These are phyloP conservation scores for Epichloe coenophiala DNA, from an alignment of 2,329 filamentous ascomycete species.

Conservation along the genomic window DNA sequence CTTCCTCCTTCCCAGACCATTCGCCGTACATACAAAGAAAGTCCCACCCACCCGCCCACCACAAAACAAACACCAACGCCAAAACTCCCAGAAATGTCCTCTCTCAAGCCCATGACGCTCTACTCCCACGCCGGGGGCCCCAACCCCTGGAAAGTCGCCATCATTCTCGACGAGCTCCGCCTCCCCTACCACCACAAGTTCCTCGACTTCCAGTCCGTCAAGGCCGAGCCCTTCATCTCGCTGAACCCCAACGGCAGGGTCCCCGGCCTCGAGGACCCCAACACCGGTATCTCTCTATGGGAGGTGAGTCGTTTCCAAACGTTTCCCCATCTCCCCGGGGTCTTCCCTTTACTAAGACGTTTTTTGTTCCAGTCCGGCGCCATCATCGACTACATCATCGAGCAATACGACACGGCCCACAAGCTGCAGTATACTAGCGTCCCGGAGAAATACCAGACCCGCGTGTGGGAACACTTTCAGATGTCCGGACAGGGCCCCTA, in stretches of 20 bases:
- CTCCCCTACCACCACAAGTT: conserved; percentile 10
- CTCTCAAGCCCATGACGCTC: conserved; percentile 1
- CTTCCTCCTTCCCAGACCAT: no score
- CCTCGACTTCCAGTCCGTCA: conserved; percentile 10
- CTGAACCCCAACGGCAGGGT: conserved; percentile 12
- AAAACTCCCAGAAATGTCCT: neutral
- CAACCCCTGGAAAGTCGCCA: conserved; percentile 11
- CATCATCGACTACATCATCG: conserved; percentile 13
- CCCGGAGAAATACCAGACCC: conserved; percentile 7
- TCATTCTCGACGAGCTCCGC: conserved; percentile 13
- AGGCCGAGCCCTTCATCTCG: conserved; percentile 11
- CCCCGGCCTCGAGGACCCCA: conserved; percentile 11
- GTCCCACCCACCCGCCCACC: no score
- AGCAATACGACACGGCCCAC: conserved; percentile 11
- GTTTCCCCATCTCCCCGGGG: no score
- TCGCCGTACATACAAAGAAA: no score
- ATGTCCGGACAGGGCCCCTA: conserved; percentile 18
- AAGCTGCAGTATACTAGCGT: conserved; percentile 5
- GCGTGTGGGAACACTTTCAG: conserved; percentile 10
- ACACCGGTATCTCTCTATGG: conserved; percentile 10
- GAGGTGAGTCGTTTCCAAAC: conserved; percentile 6
- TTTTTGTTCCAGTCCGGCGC: conserved; percentile 8
- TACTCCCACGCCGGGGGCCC: conserved; percentile 4
- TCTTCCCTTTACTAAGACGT: no score
- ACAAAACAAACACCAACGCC: neutral